Evolutionary conservation across 2,329 filamentous ascomycete species (phyloP).

Genomic region (Ascochyta clinopodiicola): DNA sequence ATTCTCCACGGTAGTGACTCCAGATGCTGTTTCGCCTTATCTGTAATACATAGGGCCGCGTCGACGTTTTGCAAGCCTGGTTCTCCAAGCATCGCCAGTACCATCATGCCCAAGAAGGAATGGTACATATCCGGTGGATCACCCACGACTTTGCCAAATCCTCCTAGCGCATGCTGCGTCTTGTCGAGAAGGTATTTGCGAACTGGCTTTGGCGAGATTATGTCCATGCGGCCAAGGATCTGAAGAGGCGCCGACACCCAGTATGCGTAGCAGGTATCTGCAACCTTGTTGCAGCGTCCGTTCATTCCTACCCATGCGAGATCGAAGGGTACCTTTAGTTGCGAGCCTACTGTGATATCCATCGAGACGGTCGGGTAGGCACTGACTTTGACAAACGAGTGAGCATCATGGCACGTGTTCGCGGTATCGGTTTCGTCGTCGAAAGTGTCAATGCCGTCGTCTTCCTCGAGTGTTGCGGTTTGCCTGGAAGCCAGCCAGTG

Average conservation of each 20-base stretch:
- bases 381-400: constrained; percentile 47
- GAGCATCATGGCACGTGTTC: constrained; percentile 50
- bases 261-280: constrained; percentile 95
- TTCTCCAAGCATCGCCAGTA: constrained; percentile 76
- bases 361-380: constrained; percentile 36
- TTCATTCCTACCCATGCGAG: constrained; percentile 77
- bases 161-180: constrained; percentile 81
- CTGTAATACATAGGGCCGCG: constrained; percentile 75
- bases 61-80: constrained; percentile 74
- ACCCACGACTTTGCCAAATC: constrained; percentile 55
- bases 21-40: constrained; percentile 54
- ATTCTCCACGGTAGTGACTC: constrained; percentile 48
- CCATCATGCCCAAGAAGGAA: constrained; percentile 84
- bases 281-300: constrained; percentile 86
- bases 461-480: constrained; percentile 52
- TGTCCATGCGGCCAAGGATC: constrained; percentile 51
- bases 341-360: constrained; percentile 44
- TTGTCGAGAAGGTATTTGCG: constrained; percentile 83
- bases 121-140: constrained; percentile 76
- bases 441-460: constrained; percentile 49
- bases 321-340: constrained; percentile 68
- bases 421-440: constrained; percentile 49
- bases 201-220: constrained; percentile 67
- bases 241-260: constrained; percentile 76
- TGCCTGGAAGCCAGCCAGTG: constrained; percentile 58